Evolutionary conservation across 345 rosid genomes (phyloP).

Genomic region (Reutealis trisperma): DNA sequence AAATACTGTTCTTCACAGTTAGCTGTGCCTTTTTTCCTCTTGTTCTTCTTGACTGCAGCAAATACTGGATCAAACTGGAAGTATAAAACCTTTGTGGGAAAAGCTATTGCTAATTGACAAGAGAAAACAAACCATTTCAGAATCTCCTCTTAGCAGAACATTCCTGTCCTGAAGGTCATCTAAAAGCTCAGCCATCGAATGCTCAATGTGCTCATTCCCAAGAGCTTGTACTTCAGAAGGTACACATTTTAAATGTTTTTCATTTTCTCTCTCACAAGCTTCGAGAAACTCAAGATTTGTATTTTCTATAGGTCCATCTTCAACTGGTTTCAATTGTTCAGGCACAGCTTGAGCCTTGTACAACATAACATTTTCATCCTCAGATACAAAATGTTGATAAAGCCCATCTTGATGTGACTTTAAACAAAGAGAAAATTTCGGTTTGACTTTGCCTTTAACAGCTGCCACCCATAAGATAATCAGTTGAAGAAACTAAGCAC

Average conservation of each 20-base stretch:
- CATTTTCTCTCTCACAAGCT: constrained; percentile 32
- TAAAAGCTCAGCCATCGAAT: constrained; percentile 46
- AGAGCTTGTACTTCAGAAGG: constrained; percentile 29
- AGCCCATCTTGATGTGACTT: constrained; percentile 35
- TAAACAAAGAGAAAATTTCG: constrained; percentile 55
- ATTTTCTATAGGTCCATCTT: constrained; percentile 26
- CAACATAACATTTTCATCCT: constrained; percentile 17
- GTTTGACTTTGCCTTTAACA: constrained; percentile 46
- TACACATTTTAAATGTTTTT: constrained; percentile 17
- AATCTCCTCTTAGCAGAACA: constrained; percentile 31
- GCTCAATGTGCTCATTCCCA: constrained; percentile 25
- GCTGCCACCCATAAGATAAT: constrained; percentile 31
- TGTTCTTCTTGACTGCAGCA: constrained; percentile 44
- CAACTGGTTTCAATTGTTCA: constrained; percentile 33
- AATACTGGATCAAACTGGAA: constrained; percentile 25
- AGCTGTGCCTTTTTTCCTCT: constrained; percentile 33
- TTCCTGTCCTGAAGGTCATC: constrained; percentile 47
- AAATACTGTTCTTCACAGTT: constrained; percentile 33
- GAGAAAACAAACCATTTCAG: constrained; percentile 39
- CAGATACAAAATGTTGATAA: constrained; percentile 10
- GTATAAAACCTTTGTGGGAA: constrained; percentile 5
- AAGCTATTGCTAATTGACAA: constrained; percentile 8
- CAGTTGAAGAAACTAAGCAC: background rate
- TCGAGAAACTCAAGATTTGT: constrained; percentile 30
- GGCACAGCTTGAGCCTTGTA: constrained; percentile 37